Conservation (phyloP, 2,329 filamentous ascomycete species). For the Tetracladium maxilliforme region DNA sequence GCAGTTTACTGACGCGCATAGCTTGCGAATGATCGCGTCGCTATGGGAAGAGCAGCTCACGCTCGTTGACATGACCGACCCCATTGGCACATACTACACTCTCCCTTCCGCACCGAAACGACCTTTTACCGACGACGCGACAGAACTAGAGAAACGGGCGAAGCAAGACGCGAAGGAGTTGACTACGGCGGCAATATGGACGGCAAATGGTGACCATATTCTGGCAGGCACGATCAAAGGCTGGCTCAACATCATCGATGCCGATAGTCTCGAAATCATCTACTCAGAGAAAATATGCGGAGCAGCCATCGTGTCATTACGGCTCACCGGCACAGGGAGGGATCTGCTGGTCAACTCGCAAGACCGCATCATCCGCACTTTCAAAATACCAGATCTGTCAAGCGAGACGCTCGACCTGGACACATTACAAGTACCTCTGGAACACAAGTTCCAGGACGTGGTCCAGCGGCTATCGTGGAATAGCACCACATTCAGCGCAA, state of each 20-base stretch:
- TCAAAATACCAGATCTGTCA: conserved; percentile 69
- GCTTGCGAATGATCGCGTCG: conserved; percentile 74
- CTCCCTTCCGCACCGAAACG: conserved; percentile 75
- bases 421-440: conserved; percentile 76
- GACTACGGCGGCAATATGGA: conserved; percentile 87
- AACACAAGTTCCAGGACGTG: conserved; percentile 97
- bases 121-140: conserved; percentile 52
- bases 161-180: conserved; percentile 90
- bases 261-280: conserved; percentile 64
- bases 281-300: conserved; percentile 81
- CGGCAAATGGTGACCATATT: conserved; percentile 72
- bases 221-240: conserved; percentile 90
- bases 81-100: conserved; percentile 57
- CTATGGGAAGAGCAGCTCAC: conserved; percentile 88
- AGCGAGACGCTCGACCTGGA: conserved; percentile 61
- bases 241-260: conserved; percentile 89
- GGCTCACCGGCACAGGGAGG: conserved; percentile 70
- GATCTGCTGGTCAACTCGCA: conserved; percentile 86
- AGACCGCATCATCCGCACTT: conserved; percentile 87
- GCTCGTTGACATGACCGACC: conserved; percentile 64
- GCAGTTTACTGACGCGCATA: conserved; percentile 18
- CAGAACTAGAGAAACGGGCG: conserved; percentile 65
- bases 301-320: conserved; percentile 76
- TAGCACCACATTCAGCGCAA: conserved; percentile 87
- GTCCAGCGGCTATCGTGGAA: conserved; percentile 95